Conservation (phyloP, 164 flowering plant genomes). For the Pachysandra terminalis region DNA sequence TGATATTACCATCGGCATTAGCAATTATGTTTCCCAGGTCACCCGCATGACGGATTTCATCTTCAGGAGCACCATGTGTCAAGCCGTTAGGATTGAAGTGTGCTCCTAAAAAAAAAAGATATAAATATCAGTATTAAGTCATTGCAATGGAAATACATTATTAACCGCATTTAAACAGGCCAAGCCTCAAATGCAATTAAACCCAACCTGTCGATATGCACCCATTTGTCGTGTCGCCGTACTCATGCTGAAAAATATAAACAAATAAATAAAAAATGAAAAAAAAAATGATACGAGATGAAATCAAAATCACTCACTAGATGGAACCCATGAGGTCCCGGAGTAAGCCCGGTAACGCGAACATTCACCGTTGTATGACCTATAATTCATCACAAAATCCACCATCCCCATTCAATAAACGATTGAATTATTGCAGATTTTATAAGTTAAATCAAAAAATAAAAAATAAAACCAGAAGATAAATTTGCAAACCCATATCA, state of each 20-base stretch:
- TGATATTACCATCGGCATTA: slow-evolving; percentile 67
- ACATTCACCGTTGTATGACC: slow-evolving; percentile 81
- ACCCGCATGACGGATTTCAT: slow-evolving; percentile 97
- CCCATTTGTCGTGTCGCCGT: slow-evolving; percentile 90
- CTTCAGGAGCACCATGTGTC: slow-evolving; percentile 97
- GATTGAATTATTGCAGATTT: neutral
- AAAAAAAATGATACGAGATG: neutral
- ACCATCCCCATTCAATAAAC: neutral
- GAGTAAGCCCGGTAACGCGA: slow-evolving; percentile 53
- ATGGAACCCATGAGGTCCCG: slow-evolving; percentile 86
- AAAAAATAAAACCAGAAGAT: slow-evolving; percentile 3
- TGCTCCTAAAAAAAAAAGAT: slow-evolving; percentile 38
- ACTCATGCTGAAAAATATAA: slow-evolving; percentile 61
- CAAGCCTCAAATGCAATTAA: neutral
- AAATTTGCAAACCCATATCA: neutral
- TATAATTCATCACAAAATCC: slow-evolving; percentile 8
- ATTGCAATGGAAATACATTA: neutral
- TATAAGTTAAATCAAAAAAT: neutral
- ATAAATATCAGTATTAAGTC: neutral
- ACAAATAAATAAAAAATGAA: slow-evolving; percentile 1
- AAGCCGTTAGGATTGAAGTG: slow-evolving; percentile 79
- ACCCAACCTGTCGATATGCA: slow-evolving; percentile 86
- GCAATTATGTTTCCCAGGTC: slow-evolving; percentile 99
- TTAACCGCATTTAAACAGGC: neutral
- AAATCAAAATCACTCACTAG: slow-evolving; percentile 41